Conservation (phyloP, 148 eudicot species). For the Heliamphora exappendiculata region DNA sequence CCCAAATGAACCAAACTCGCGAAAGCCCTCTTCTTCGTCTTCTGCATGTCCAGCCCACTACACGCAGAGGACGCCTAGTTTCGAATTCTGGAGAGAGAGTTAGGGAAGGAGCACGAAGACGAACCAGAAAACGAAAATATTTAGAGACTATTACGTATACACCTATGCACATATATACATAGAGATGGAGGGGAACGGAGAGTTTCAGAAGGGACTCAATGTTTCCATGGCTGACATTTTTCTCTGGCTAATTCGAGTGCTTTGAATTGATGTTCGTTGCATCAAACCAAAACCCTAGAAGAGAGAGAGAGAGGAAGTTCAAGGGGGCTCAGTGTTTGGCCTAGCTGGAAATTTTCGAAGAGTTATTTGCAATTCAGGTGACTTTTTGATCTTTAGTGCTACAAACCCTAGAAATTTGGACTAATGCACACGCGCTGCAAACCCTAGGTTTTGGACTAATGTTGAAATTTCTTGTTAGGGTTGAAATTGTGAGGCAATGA, state of each 20-base stretch:
- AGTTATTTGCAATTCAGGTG: conserved; percentile 36
- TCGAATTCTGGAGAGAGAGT: conserved; percentile 4
- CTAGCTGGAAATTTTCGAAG: conserved; percentile 17
- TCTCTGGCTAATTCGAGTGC: conserved; percentile 21
- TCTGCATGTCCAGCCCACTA: conserved; percentile 32
- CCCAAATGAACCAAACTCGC: conserved; percentile 3
- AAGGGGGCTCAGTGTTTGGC: not conserved
- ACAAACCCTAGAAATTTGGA: conserved; percentile 24
- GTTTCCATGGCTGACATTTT: not conserved
- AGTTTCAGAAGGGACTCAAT: conserved; percentile 5
- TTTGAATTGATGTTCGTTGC: conserved; percentile 24
- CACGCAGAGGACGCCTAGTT: conserved; percentile 14
- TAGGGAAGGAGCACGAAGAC: conserved; percentile 15
- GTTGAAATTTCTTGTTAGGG: conserved; percentile 15
- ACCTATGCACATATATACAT: not conserved
- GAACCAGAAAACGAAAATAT: conserved; percentile 13
- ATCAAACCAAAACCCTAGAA: conserved; percentile 36
- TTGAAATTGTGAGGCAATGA: conserved; percentile 12
- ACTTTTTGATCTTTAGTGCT: conserved; percentile 3
- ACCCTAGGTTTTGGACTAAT: conserved; percentile 30
- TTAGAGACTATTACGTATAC: not conserved
- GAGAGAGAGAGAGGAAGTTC: conserved; percentile 4
- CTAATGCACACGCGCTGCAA: conserved; percentile 15
- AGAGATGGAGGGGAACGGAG: not conserved
- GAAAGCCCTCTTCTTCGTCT: conserved; percentile 18